These are phyloP conservation scores for Penicillium ochrochloron DNA, from an alignment of 495 filamentous ascomycete species.

Conservation along the genomic window DNA sequence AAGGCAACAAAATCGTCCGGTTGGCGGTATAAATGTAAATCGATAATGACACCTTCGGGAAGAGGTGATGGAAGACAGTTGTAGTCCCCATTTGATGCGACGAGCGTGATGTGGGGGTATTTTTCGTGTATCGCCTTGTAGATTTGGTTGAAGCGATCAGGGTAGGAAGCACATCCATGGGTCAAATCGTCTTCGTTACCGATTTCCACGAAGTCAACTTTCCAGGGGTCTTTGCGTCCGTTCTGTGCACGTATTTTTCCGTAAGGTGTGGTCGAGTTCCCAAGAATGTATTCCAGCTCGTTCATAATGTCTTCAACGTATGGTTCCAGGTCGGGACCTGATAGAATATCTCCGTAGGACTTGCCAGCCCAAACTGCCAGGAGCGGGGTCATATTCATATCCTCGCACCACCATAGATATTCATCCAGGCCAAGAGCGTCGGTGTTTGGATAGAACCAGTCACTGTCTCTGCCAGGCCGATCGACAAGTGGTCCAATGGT, in stretches of 20 bases:
- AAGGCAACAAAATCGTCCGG: constrained; percentile 54
- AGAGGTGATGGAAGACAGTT: constrained; percentile 33
- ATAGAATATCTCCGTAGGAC: constrained; percentile 55
- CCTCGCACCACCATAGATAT: constrained; percentile 69
- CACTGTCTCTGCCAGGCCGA: constrained; percentile 62
- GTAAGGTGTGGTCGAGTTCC: constrained; percentile 36
- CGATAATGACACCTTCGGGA: constrained; percentile 45
- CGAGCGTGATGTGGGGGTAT: constrained; percentile 52
- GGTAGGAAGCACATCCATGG: constrained; percentile 44
- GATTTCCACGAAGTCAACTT: constrained; percentile 54
- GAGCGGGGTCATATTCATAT: constrained; percentile 61
- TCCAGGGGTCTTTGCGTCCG: constrained; percentile 51
- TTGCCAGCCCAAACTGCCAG: constrained; percentile 66
- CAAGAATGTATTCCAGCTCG: constrained; percentile 57
- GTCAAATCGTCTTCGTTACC: constrained; percentile 62
- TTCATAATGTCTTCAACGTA: constrained; percentile 63
- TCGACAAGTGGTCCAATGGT: constrained; percentile 67
- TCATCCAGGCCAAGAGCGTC: constrained; percentile 66
- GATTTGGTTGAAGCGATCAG: constrained; percentile 52
- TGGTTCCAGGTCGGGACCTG: constrained; percentile 39
- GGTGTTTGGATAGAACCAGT: constrained; percentile 66
- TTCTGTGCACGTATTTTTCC: constrained; percentile 48
- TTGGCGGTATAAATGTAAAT: constrained; percentile 55
- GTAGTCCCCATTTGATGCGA: constrained; percentile 44
- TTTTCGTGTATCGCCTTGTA: constrained; percentile 47